phyloP scores from a whole-genome alignment of 371 early-diverging fungal genomes.

The Mucor velutinosus region DNA sequence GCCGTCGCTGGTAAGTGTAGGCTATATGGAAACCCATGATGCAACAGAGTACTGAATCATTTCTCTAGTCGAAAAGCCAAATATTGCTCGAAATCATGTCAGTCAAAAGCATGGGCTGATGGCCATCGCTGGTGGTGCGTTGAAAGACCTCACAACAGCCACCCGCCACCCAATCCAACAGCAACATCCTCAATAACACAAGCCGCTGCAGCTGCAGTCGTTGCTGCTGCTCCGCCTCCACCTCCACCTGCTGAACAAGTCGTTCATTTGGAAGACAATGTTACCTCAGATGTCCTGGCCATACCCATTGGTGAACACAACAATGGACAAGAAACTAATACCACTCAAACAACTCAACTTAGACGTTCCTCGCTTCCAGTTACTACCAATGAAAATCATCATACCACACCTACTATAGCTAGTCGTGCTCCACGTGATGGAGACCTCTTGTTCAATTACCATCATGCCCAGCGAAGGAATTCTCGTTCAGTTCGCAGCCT shows the following conservation, averaged over 20 bases:
- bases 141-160: slow-evolving; percentile 52
- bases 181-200: slow-evolving; percentile 38
- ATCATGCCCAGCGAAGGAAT: slow-evolving; percentile 27
- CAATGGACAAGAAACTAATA: slow-evolving; percentile 7
- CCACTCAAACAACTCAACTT: background rate
- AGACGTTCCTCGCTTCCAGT: slow-evolving; percentile 26
- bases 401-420: background rate
- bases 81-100: slow-evolving; percentile 77
- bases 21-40: background rate
- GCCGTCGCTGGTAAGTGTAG: slow-evolving; percentile 63
- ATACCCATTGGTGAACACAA: slow-evolving; percentile 27
- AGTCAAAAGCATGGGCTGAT: slow-evolving; percentile 76
- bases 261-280: slow-evolving; percentile 32
- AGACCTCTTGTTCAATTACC: slow-evolving; percentile 25
- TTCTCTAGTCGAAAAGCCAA: slow-evolving; percentile 68
- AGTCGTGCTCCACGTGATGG: slow-evolving; percentile 19
- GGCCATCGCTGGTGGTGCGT: slow-evolving; percentile 85
- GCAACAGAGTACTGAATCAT: background rate
- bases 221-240: slow-evolving; percentile 34
- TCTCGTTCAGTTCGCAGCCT: slow-evolving; percentile 26
- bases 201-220: slow-evolving; percentile 32
- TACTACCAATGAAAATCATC: slow-evolving; percentile 11
- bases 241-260: slow-evolving; percentile 38
- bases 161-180: slow-evolving; percentile 30
- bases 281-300: slow-evolving; percentile 27